Evolutionary conservation across 805 yeast species (phyloP).

Genomic region (Schwanniomyces vanrijiae): DNA sequence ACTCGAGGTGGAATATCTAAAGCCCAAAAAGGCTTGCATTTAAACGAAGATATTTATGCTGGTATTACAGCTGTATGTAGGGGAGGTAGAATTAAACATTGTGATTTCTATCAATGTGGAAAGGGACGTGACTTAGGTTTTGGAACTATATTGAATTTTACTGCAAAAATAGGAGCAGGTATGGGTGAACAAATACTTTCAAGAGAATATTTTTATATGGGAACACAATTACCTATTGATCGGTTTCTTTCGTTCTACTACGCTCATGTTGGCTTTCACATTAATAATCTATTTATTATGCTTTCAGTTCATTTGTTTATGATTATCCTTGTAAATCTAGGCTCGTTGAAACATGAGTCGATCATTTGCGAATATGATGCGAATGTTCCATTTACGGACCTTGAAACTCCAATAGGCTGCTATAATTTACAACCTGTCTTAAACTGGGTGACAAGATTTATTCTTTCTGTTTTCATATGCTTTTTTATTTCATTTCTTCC

Average conservation of each 20-base stretch:
- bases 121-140: constrained; percentile 96
- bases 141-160: constrained; percentile 87
- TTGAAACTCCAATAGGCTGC: constrained; percentile 79
- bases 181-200: constrained; percentile 97
- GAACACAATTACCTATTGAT: constrained; percentile 86
- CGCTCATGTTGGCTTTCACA: constrained; percentile 96
- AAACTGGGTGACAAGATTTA: constrained; percentile 87
- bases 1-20: constrained; percentile 95
- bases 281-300: constrained; percentile 85
- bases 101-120: constrained; percentile 96
- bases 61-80: constrained; percentile 88
- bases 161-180: constrained; percentile 95
- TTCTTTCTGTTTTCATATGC: constrained; percentile 86
- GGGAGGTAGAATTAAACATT: constrained; percentile 93
- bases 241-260: constrained; percentile 89
- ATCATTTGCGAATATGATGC: constrained; percentile 66
- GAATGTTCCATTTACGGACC: constrained; percentile 69
- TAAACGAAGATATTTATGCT: constrained; percentile 94
- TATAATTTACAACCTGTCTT: constrained; percentile 82
- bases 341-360: constrained; percentile 72
- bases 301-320: constrained; percentile 85
- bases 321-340: constrained; percentile 75
- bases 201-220: constrained; percentile 87
- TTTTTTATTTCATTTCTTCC: constrained; percentile 92
- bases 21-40: constrained; percentile 89